Evolutionary conservation across 768 basidiomycete species (phyloP).

Genomic region (Mycena chlorophos): DNA sequence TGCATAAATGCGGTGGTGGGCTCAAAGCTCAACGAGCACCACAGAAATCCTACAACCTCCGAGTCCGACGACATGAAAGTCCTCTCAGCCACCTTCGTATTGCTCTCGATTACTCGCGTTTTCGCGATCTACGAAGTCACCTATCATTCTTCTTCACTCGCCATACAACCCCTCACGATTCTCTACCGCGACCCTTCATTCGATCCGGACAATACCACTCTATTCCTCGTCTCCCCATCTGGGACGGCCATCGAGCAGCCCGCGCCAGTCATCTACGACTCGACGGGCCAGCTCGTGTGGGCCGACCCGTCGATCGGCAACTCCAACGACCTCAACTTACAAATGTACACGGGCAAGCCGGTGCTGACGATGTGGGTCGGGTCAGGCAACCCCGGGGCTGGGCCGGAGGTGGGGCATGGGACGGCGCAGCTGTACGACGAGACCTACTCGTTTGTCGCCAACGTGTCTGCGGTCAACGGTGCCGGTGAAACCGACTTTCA

Average conservation of each 20-base stretch:
- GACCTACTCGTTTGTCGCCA: conserved; percentile 2
- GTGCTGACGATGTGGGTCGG: conserved; percentile 16
- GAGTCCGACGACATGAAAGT: too few species aligned
- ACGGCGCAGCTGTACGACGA: conserved; percentile 4
- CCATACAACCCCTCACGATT: conserved; percentile 12
- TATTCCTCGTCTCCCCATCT: conserved; percentile 6
- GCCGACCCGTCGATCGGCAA: neutral
- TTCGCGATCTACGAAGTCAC: conserved; percentile 3
- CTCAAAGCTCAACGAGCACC: too few species aligned
- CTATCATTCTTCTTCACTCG: conserved; percentile 7
- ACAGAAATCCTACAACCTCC: too few species aligned
- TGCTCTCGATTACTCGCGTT: neutral
- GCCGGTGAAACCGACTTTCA: conserved; percentile 1
- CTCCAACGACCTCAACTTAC: conserved; percentile 7
- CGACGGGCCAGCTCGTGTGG: conserved; percentile 14
- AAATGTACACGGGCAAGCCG: conserved; percentile 5
- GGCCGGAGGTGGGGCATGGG: conserved; percentile 3
- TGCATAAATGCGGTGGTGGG: too few species aligned
- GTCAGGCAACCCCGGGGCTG: neutral
- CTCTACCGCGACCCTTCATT: neutral
- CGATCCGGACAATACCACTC: conserved; percentile 13
- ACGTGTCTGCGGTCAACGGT: conserved; percentile 10
- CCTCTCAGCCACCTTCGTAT: neutral
- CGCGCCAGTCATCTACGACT: conserved; percentile 8
- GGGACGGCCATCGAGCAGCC: conserved; percentile 1